phyloP scores from a whole-genome alignment of 2,329 filamentous ascomycete species.

The Atkinsonella texensis region DNA sequence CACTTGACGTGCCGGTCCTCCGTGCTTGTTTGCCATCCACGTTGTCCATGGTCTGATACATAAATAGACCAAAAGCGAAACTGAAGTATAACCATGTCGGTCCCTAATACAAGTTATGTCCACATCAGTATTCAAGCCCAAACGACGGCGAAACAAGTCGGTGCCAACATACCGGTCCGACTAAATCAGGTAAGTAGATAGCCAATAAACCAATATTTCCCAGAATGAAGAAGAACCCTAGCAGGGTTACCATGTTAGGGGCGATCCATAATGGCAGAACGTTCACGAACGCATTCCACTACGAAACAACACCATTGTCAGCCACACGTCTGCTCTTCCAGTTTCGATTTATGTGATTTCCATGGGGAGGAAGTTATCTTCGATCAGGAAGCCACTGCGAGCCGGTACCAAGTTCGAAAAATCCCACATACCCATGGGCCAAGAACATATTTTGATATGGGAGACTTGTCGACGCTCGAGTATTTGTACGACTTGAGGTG shows the following conservation, averaged over 20 bases:
- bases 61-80: slow-evolving; percentile 91
- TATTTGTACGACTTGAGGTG: slow-evolving; percentile 97
- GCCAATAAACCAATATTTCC: slow-evolving; percentile 65
- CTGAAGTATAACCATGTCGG: slow-evolving; percentile 92
- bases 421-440: slow-evolving; percentile 71
- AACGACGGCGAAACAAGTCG: neutral
- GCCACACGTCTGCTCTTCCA: neutral
- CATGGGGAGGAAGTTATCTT: too few relatives aligned
- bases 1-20: slow-evolving; percentile 87
- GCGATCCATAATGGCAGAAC: slow-evolving; percentile 90
- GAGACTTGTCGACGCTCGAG: slow-evolving; percentile 90
- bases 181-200: slow-evolving; percentile 76
- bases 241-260: slow-evolving; percentile 91
- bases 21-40: slow-evolving; percentile 96
- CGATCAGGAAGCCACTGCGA: too few relatives aligned
- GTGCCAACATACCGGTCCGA: slow-evolving; percentile 60
- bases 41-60: slow-evolving; percentile 99
- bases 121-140: neutral
- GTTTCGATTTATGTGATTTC: neutral
- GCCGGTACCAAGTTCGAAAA: neutral
- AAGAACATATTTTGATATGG: slow-evolving; percentile 84
- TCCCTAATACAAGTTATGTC: slow-evolving; percentile 36
- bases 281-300: slow-evolving; percentile 97
- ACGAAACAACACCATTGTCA: slow-evolving; percentile 11
- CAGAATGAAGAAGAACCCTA: slow-evolving; percentile 92